A percentile compares a stretch with the other conserved stretches of the same genome.
These are phyloP conservation scores for Wickerhamomyces pijperi DNA, from an alignment of 805 yeast species.

Conservation along the genomic window DNA sequence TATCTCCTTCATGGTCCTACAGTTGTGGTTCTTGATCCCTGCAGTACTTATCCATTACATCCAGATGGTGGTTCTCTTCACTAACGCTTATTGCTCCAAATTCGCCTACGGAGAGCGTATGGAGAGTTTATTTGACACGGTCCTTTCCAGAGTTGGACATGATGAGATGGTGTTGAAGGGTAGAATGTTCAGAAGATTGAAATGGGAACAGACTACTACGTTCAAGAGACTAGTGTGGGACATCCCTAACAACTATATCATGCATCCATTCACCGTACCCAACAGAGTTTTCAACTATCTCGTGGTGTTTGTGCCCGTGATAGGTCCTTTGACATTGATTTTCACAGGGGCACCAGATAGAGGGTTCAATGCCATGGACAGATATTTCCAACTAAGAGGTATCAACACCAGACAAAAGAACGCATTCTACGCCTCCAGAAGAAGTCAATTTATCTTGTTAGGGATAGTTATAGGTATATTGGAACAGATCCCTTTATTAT, in stretches of 20 bases:
- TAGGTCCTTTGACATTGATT: background rate
- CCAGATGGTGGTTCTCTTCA: background rate
- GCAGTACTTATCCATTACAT: background rate
- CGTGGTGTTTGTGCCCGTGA: background rate
- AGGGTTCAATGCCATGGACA: background rate
- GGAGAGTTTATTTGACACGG: background rate
- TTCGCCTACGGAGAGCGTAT: background rate
- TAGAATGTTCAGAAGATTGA: background rate
- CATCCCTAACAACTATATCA: background rate
- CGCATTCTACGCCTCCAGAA: slow-evolving; percentile 1
- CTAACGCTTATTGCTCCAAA: background rate
- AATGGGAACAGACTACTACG: background rate
- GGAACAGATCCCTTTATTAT: slow-evolving; percentile 1
- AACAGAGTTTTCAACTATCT: background rate
- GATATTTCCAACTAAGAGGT: slow-evolving; percentile 1
- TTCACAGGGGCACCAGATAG: background rate
- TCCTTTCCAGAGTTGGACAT: background rate
- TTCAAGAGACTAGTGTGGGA: slow-evolving; percentile 1
- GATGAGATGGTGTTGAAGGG: slow-evolving; percentile 1
- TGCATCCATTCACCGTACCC: background rate
- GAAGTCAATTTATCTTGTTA: background rate
- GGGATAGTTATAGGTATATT: background rate
- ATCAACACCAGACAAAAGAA: slow-evolving; percentile 1
- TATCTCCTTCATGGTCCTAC: background rate
- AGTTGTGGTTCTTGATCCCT: background rate